Evolutionary conservation across 176 grass and related monocot genomes (phyloP), one percentile per base, ranked within the genome.

Genomic region (Avena sativa): DNA sequence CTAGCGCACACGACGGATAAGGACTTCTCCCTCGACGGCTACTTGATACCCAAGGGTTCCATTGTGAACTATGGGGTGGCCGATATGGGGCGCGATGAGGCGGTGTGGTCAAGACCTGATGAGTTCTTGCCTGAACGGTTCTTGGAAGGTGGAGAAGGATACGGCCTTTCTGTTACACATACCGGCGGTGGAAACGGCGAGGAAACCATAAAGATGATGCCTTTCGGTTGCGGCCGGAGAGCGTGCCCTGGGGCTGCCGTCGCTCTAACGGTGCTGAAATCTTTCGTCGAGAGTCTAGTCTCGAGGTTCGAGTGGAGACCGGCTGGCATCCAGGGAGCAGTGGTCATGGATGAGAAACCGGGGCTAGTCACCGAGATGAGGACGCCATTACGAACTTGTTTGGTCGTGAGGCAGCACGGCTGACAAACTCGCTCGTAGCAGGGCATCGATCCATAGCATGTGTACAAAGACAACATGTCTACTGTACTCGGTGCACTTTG

Each of bases 341-440:
- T 88, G 4, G 80, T 61, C 51, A 59, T 88, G 62, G 30, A 64
- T 11, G 80, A 88, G 73, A 50, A 49, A 30, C 50, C 51, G 2
- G 86, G 86, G 49, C 20, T 88, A 13, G 79, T 88, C 2, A 76
- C 59, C 16, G 79, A 67, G 21, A 82, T 88, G 86, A 82, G 1
- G 36, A 83, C 34, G 3, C 79, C 79, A 0, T 23, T 88, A 8
- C 59, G 34, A 4, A 55, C 86, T 67, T 72, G 21, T 12, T 47
- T 88, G 17, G 59, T 88, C 17, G 17, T 71, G 66, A 70, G 66
- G 8, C 32, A 16, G 8, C 30, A 68, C 0, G 63, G 51, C 3
- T 53, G 46, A 47, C 46, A 47, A 47, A 47, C 8, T 28, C 28
- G 1, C 28, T 28, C 28, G 28, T 28, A 28, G 28, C 28, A 28